Base-by-base conservation (phyloP, 768 basidiomycete species). In the Rubroboletus satanas region DNA sequence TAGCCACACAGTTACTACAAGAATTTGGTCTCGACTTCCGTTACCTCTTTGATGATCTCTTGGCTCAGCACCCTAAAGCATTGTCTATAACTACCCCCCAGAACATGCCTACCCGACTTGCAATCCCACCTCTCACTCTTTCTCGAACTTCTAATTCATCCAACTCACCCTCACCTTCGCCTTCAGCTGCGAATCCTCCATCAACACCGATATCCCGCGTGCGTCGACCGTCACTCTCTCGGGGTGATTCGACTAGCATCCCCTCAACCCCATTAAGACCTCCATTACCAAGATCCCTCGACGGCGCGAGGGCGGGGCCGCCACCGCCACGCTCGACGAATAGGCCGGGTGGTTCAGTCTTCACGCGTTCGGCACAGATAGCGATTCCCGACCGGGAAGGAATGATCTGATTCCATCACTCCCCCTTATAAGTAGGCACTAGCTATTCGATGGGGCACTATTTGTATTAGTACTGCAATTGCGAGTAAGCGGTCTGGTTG, bases 1-100 rank as follows among this genome's bases (percentile, higher is more conserved):
- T 38, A 21, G 3, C 9, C 54, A 0, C 45, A 15, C 59, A 93
- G 89, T 81, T 96, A 15, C 77, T 98, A 7, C 87, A 93, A 74
- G 95, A 98, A 63, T 93, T 87, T 65, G 95, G 95, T 2, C 83
- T 98, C 35, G 95, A 97, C 73, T 97, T 98, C 69, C 87, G 88
- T 23, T 93, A 88, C 74, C 77, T 96, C n/a, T 77, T 98, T n/a
- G 85, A 91, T 33, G 78, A 80, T 18, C 74, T 89, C 4, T 77
- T 91, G 1, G 71, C 77, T 11, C 78, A 79, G 51, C 71, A 76
- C 21, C 80, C 83, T 2, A 80, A 79, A 62, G 65, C 74, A 12
- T 48, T 51, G 18, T 52, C 66, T 45, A 54, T 23, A 44, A 14
- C 69, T 57, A 51, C 36, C 18, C n/a, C 52, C 5, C 56, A 55